Percentiles rank a stretch among this genome's conserved stretches.
Conservation (phyloP, 2,329 filamentous ascomycete genomes). For the Paramyrothecium roridum region DNA sequence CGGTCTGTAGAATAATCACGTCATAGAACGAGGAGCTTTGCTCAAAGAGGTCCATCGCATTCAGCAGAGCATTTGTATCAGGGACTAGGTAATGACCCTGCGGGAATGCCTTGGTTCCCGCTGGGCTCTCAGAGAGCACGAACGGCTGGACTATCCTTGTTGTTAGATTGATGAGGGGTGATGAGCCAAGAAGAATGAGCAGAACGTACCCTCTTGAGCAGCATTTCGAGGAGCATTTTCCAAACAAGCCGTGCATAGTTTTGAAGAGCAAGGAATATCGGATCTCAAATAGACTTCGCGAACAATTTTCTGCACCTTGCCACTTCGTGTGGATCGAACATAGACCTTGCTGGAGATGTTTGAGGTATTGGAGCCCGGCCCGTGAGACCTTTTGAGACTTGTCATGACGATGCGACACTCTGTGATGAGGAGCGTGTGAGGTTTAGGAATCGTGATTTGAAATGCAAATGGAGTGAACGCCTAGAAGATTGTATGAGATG, state of each 20-base stretch:
- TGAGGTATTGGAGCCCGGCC: conserved; percentile 52
- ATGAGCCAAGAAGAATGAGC: too few relatives aligned
- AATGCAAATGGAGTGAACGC: not conserved
- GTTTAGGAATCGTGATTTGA: not conserved
- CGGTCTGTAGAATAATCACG: conserved; percentile 93
- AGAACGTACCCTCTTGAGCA: conserved; percentile 63
- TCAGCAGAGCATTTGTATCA: conserved; percentile 93
- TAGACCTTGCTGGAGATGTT: conserved; percentile 96
- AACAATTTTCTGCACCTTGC: conserved; percentile 98
- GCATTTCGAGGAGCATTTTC: conserved; percentile 75
- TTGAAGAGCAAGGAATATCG: conserved; percentile 96
- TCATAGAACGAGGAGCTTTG: conserved; percentile 89
- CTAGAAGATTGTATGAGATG: too few relatives aligned
- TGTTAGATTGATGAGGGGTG: too few relatives aligned
- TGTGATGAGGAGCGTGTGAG: not conserved
- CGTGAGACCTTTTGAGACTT: conserved; percentile 59
- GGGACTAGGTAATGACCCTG: conserved; percentile 92
- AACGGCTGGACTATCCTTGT: conserved; percentile 65
- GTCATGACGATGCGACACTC: conserved; percentile 47
- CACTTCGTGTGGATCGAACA: conserved; percentile 88
- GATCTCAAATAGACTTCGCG: conserved; percentile 92
- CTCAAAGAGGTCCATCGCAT: conserved; percentile 96
- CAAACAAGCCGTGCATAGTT: conserved; percentile 75
- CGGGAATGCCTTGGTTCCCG: conserved; percentile 76
- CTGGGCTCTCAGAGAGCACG: conserved; percentile 84